Evolutionary conservation across 345 rosid species (phyloP).

Genomic region (Lepidium sativum): DNA sequence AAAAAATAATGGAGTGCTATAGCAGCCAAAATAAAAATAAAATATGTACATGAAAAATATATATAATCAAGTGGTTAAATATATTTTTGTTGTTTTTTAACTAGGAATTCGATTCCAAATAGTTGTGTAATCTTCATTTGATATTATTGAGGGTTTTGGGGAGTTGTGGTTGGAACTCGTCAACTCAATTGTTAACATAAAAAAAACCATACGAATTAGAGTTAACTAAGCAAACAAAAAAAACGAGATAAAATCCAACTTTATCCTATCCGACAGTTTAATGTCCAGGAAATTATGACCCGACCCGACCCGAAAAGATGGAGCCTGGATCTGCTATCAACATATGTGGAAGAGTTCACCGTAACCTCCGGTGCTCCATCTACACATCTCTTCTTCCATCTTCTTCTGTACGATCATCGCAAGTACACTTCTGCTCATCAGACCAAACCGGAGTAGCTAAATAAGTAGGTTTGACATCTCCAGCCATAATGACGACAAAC

Average conservation of each 20-base stretch:
- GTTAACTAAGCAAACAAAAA: not conserved
- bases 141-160: too few species aligned
- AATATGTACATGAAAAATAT: too few species aligned
- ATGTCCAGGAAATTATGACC: not conserved
- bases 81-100: too few species aligned
- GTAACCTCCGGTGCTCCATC: conserved; percentile 3
- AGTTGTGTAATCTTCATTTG: too few species aligned
- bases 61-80: too few species aligned
- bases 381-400: not conserved
- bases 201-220: too few species aligned
- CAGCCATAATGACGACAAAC: conserved; percentile 82
- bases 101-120: too few species aligned
- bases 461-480: conserved; percentile 53
- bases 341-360: not conserved
- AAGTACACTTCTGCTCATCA: conserved; percentile 33
- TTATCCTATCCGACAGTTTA: not conserved
- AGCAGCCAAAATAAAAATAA: not conserved
- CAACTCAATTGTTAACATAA: too few species aligned
- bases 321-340: not conserved
- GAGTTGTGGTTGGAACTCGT: too few species aligned
- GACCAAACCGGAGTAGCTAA: conserved; percentile 52
- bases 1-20: not conserved
- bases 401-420: conserved; percentile 26
- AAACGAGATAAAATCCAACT: not conserved
- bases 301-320: not conserved